Evolutionary conservation across 2,329 filamentous ascomycete species (phyloP).

Genomic region (Pezicula rhizophila): DNA sequence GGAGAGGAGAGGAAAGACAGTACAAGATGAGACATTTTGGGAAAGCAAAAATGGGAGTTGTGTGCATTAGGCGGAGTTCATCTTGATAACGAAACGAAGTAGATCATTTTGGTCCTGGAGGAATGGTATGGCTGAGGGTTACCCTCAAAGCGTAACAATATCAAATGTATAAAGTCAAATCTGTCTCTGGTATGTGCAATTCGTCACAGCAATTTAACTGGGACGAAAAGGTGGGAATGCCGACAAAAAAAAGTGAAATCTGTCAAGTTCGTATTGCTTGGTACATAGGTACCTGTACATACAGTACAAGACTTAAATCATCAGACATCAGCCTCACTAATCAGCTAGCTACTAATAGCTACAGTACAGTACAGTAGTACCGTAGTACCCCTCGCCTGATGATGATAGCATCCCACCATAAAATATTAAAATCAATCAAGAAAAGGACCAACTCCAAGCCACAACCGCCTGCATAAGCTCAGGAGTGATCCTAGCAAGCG

Average conservation of each 20-base stretch:
- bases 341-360: too few species aligned
- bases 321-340: too few species aligned
- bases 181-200: neutral
- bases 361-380: too few species aligned
- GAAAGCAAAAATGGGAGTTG: conserved; percentile 9
- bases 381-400: too few species aligned
- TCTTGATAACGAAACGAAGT: conserved; percentile 3
- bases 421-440: too few species aligned
- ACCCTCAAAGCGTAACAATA: conserved; percentile 3
- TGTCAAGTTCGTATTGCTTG: too few species aligned
- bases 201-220: neutral
- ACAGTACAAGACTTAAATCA: too few species aligned
- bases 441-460: neutral
- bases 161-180: conserved; percentile 6
- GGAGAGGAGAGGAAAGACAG: conserved; percentile 4
- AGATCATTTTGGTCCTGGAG: too few species aligned
- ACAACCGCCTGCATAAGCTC: neutral
- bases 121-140: neutral
- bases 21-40: conserved; percentile 8
- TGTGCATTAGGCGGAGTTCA: conserved; percentile 24
- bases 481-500: neutral
- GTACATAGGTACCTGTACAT: too few species aligned
- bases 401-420: too few species aligned
- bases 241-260: too few species aligned
- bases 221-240: too few species aligned